Conservation (phyloP, 495 filamentous ascomycete species). For the Neurospora sp. region DNA sequence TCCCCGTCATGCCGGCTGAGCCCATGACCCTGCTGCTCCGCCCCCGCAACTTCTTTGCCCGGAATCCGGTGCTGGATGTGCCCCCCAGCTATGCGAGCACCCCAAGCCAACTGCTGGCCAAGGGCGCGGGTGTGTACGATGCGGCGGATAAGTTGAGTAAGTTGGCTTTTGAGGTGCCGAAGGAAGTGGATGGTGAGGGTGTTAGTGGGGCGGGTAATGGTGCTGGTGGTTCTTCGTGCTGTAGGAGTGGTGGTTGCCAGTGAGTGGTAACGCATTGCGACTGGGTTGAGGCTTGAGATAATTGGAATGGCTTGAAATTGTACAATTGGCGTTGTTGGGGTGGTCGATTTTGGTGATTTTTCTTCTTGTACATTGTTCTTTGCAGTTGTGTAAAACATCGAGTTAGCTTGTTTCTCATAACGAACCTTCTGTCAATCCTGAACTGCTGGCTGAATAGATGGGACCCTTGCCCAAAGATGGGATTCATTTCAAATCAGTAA, state of each 20-base stretch:
- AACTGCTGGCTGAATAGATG: background rate
- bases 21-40: slow-evolving; percentile 76
- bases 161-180: slow-evolving; percentile 25
- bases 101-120: slow-evolving; percentile 56
- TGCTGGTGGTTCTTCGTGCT: background rate
- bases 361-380: background rate
- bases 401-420: background rate
- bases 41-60: slow-evolving; percentile 78
- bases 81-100: slow-evolving; percentile 66
- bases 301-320: slow-evolving; percentile 15
- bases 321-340: slow-evolving; percentile 11
- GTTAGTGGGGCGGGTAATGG: background rate
- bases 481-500: background rate
- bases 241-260: slow-evolving; percentile 43
- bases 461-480: background rate
- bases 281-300: background rate
- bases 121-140: slow-evolving; percentile 34
- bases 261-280: slow-evolving; percentile 41
- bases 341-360: background rate
- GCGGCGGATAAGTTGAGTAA: slow-evolving; percentile 35
- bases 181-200: slow-evolving; percentile 25
- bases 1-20: slow-evolving; percentile 82
- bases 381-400: background rate
- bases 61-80: slow-evolving; percentile 82
- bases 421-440: background rate